Conservation (phyloP, 1,284 basidiomycete species). For the Cutaneotrichosporon mucoides region DNA sequence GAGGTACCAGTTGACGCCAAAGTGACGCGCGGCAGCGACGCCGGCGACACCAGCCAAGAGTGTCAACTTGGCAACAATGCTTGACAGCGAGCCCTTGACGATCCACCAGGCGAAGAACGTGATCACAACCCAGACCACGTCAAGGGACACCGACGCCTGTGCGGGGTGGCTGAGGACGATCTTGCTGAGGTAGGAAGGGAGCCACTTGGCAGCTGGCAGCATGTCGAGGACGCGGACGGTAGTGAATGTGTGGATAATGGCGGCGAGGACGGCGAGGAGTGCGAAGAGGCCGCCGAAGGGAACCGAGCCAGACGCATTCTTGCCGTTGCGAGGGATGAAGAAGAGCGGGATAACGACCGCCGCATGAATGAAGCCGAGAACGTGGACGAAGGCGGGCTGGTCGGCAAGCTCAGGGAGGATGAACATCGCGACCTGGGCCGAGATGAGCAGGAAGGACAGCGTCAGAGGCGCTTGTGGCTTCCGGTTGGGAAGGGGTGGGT, state of each 20-base stretch:
- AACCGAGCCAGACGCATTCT: constrained; percentile 22
- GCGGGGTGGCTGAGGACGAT: constrained; percentile 59
- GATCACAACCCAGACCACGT: constrained; percentile 56
- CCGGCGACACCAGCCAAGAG: constrained; percentile 1
- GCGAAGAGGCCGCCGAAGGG: constrained; percentile 47
- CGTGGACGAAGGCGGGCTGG: constrained; percentile 56
- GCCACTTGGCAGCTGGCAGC: constrained; percentile 12
- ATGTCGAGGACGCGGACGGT: constrained; percentile 20
- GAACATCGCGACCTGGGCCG: constrained; percentile 55
- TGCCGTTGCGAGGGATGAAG: constrained; percentile 17
- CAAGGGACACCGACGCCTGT: constrained; percentile 63
- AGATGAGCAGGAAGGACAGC: constrained; percentile 54
- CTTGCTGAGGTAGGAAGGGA: constrained; percentile 15
- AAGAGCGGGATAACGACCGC: constrained; percentile 58
- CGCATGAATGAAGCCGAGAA: constrained; percentile 62
- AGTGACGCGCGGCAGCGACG: constrained; percentile 11
- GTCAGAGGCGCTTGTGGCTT: constrained; percentile 20
- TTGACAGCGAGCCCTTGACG: constrained; percentile 30
- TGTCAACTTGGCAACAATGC: constrained; percentile 23
- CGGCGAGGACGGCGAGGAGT: constrained; percentile 41
- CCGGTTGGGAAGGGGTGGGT: constrained; percentile 28
- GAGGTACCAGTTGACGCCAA: constrained; percentile 40
- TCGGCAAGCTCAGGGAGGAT: constrained; percentile 55
- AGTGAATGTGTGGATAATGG: constrained; percentile 52
- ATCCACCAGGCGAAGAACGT: constrained; percentile 31